These are phyloP conservation scores for Capsicum baccatum DNA, from an alignment of 257 asterid species.

Conservation along the genomic window DNA sequence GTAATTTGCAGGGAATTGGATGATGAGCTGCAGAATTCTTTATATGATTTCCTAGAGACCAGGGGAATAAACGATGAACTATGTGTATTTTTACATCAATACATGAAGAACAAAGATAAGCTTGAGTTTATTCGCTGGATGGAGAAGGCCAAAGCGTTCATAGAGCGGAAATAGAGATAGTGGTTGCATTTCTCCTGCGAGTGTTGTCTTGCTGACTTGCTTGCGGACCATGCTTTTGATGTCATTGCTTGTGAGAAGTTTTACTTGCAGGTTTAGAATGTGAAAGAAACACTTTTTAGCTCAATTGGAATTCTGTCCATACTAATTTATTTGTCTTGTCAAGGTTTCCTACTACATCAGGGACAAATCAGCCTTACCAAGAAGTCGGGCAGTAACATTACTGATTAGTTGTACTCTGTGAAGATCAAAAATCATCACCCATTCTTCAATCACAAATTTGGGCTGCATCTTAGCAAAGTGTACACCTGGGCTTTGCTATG, in stretches of 20 bases:
- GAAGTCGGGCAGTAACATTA: neutral
- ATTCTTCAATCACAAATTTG: conserved; percentile 1
- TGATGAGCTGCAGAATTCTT: conserved; percentile 71
- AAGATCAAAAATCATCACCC: neutral
- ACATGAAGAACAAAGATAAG: conserved; percentile 77
- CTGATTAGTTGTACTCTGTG: neutral
- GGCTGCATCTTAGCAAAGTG: neutral
- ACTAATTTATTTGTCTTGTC: neutral
- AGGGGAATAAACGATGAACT: conserved; percentile 80
- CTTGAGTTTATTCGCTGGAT: conserved; percentile 81
- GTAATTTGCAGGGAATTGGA: conserved; percentile 68
- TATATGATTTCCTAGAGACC: conserved; percentile 74
- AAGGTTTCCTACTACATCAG: neutral
- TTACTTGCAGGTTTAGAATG: conserved; percentile 24
- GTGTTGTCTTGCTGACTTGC: neutral
- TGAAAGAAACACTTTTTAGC: neutral
- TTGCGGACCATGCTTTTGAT: conserved; percentile 5
- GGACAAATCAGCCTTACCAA: neutral
- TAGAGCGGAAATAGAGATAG: conserved; percentile 55
- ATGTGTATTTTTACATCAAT: conserved; percentile 69
- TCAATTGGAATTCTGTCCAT: neutral
- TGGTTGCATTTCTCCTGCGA: neutral
- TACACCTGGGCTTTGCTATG: neutral
- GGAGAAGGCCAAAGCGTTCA: conserved; percentile 56
- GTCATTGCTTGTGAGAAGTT: neutral